Base-by-base conservation (phyloP, 192 early-diverging fungal species). In the Coemansia sp. region DNA sequence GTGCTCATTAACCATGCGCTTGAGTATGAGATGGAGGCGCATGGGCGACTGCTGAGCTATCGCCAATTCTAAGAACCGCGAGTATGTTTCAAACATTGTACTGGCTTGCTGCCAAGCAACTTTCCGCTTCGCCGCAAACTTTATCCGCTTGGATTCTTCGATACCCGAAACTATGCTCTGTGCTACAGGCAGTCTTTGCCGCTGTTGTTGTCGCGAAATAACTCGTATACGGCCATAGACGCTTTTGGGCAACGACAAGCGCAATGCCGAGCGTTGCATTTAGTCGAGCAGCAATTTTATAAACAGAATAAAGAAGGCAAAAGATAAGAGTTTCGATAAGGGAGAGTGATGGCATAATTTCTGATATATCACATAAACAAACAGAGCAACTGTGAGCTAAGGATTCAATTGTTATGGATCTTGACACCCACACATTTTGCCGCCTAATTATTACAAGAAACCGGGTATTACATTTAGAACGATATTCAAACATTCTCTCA, bases 61-160 rank as follows among this genome's bases (percentile, higher is more conserved):
- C 0, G 76, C 76, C 21, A 69, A 66, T 7, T 45, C 45, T 7
- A 77, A 62, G 19, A 76, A 19, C 6, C 37, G n/a, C 1, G 69
- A 27, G 15, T 68, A 72, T 23, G 58, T 44, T 32, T 31, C 37
- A 29, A 42, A 70, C 23, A 38, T 59, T 11, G 73, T 62, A 0
- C 50, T n/a, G 8, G 67, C 73, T 14, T 74, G 73, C 37, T 64
- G 67, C 73, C 73, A 74, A 3, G 73, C 73, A 5, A 74, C 73
- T 41, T 74, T 74, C n/a, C 61, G 39, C 29, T 67, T 76, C 1
- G 51, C 66, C 8, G 29, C 32, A 17, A 45, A 39, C 23, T 74
- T 74, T 27, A 60, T 69, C 38, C 41, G 39, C 14, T 58, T 32
- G 17, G 73, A 50, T 15, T 63, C 53, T 15, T 27, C 21, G 7